phyloP scores from a whole-genome alignment of 1,284 basidiomycete species.

The Leccinum subspadiceum region DNA sequence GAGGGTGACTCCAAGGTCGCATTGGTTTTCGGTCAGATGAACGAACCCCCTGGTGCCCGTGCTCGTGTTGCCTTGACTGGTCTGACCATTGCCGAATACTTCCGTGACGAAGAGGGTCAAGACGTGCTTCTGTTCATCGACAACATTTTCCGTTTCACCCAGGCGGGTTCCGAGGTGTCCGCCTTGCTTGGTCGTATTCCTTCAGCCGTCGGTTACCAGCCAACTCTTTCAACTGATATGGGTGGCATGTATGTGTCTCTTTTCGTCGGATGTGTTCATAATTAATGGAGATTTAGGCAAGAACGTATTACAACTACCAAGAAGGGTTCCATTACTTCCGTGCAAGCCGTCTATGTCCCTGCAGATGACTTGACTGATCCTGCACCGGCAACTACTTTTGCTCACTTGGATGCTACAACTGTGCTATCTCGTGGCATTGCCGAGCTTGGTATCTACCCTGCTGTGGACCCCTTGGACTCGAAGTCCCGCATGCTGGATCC shows the following conservation, averaged over 20 bases:
- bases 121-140: slow-evolving; percentile 99
- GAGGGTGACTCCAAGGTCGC: slow-evolving; percentile 99
- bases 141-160: slow-evolving; percentile 99
- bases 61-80: slow-evolving; percentile 99
- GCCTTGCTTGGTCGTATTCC: slow-evolving; percentile 99
- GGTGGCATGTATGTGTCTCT: slow-evolving; percentile 87
- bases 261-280: neutral
- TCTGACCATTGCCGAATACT: slow-evolving; percentile 99
- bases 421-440: slow-evolving; percentile 98
- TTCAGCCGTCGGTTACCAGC: slow-evolving; percentile 99
- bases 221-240: slow-evolving; percentile 99
- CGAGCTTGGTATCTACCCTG: slow-evolving; percentile 99
- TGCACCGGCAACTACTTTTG: slow-evolving; percentile 98
- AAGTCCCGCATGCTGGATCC: slow-evolving; percentile 99
- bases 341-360: slow-evolving; percentile 99
- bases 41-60: slow-evolving; percentile 99
- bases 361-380: slow-evolving; percentile 99
- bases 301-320: slow-evolving; percentile 99
- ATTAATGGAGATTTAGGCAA: slow-evolving; percentile 55
- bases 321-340: slow-evolving; percentile 99
- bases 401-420: slow-evolving; percentile 99
- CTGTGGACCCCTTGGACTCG: slow-evolving; percentile 98
- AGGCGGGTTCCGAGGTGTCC: slow-evolving; percentile 99
- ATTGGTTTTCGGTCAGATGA: slow-evolving; percentile 99
- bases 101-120: slow-evolving; percentile 99